These are phyloP conservation scores for Suillus ampliporus DNA, from an alignment of 768 basidiomycete species.

Conservation along the genomic window DNA sequence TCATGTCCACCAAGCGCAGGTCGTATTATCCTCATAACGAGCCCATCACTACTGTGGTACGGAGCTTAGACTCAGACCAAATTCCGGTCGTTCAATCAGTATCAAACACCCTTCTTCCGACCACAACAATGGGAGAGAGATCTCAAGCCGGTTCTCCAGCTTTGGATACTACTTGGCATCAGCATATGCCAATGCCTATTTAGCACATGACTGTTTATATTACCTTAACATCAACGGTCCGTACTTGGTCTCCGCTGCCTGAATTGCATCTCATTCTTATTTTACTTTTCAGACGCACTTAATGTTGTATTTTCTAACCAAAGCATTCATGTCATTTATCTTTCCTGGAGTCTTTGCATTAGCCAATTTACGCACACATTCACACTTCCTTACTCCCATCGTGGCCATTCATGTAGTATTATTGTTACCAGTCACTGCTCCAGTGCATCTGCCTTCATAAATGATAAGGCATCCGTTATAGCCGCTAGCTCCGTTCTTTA, in stretches of 20 bases:
- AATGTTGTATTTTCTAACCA: slow-evolving; percentile 13
- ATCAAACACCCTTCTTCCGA: slow-evolving; percentile 48
- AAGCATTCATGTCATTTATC: slow-evolving; percentile 3
- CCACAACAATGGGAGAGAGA: slow-evolving; percentile 48
- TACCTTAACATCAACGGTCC: slow-evolving; percentile 6
- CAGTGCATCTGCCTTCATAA: not conserved
- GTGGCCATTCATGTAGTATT: not conserved
- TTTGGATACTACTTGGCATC: slow-evolving; percentile 38
- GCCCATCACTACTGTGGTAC: slow-evolving; percentile 47
- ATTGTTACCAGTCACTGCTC: not conserved
- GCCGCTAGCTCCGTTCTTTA: not conserved
- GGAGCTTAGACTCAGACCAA: slow-evolving; percentile 36
- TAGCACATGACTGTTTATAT: slow-evolving; percentile 17
- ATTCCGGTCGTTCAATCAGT: slow-evolving; percentile 37
- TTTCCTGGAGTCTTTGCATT: slow-evolving; percentile 13
- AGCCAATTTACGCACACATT: slow-evolving; percentile 3
- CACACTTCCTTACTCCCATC: not conserved
- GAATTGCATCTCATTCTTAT: not conserved
- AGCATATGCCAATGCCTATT: slow-evolving; percentile 51
- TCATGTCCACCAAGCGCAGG: slow-evolving; percentile 67
- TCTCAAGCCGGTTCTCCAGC: slow-evolving; percentile 48
- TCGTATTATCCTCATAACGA: slow-evolving; percentile 92
- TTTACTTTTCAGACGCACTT: slow-evolving; percentile 2
- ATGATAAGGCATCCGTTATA: not conserved
- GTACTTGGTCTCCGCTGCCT: not conserved